These are phyloP conservation scores for Erysimum cheiri DNA, from an alignment of 441 rosid genomes.

Conservation along the genomic window DNA sequence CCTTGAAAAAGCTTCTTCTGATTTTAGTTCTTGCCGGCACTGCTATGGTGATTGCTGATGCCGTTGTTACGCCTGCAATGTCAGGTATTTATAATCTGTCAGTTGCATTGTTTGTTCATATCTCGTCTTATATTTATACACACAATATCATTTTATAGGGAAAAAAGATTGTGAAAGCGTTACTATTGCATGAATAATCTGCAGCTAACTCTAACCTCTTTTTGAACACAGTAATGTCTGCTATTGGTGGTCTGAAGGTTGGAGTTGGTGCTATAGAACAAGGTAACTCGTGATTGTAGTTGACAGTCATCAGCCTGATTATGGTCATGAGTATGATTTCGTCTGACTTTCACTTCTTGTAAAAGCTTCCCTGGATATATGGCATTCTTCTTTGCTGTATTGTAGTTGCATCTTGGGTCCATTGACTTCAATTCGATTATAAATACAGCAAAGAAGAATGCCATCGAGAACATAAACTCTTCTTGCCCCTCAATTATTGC, in stretches of 20 bases:
- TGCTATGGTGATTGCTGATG: constrained; percentile 96
- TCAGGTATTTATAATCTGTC: constrained; percentile 63
- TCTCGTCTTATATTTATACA: background rate
- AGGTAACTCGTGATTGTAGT: constrained; percentile 53
- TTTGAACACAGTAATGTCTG: constrained; percentile 78
- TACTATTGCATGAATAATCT: constrained; percentile 3
- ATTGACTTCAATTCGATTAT: constrained; percentile 7
- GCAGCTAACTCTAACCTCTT: constrained; percentile 25
- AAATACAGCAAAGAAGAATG: constrained; percentile 16
- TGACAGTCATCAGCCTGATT: constrained; percentile 13
- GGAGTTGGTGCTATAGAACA: constrained; percentile 71
- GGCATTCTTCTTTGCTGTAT: too few species aligned
- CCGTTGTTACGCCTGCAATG: constrained; percentile 94
- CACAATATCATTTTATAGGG: background rate
- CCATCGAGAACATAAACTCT: constrained; percentile 19
- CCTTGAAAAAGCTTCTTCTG: constrained; percentile 81
- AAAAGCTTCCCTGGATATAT: constrained; percentile 14
- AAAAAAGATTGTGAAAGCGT: constrained; percentile 10
- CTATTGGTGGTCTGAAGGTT: constrained; percentile 94
- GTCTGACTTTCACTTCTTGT: constrained; percentile 21
- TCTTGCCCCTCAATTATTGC: constrained; percentile 8
- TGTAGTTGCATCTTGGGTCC: constrained; percentile 23
- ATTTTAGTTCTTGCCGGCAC: constrained; percentile 93
- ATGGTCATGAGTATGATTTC: constrained; percentile 22
- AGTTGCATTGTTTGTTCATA: constrained; percentile 1